phyloP scores from a whole-genome alignment of 768 basidiomycete species.

The Albatrellus ellisii region DNA sequence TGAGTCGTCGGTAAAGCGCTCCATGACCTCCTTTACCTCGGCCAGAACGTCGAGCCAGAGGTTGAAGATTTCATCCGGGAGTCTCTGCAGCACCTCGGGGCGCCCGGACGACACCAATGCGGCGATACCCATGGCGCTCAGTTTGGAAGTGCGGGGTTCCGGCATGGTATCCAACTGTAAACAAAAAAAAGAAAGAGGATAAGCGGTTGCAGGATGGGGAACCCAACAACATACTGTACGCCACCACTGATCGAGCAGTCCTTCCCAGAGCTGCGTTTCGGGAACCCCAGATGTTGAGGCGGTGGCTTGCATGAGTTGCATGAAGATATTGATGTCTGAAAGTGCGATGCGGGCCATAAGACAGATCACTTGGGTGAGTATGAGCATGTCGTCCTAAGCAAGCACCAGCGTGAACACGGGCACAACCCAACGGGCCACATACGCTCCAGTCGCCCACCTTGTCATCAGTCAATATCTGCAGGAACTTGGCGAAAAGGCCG shows the following conservation, averaged over 20 bases:
- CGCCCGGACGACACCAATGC: conserved; percentile 63
- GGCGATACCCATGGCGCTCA: conserved; percentile 74
- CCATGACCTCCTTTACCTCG: conserved; percentile 65
- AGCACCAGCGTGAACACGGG: background rate
- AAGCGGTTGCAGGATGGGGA: background rate
- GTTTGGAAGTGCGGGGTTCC: conserved; percentile 72
- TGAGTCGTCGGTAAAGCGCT: conserved; percentile 17
- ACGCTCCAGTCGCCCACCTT: conserved; percentile 31
- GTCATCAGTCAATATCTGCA: conserved; percentile 49
- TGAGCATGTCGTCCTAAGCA: conserved; percentile 25
- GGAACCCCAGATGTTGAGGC: conserved; percentile 32
- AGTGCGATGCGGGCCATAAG: conserved; percentile 65
- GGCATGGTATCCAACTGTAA: conserved; percentile 83
- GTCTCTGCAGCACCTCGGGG: conserved; percentile 54
- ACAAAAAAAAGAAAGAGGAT: conserved; percentile 1
- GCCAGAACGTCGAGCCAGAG: conserved; percentile 84
- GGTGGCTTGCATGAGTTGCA: conserved; percentile 54
- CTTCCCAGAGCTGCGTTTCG: conserved; percentile 48
- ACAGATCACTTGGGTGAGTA: conserved; percentile 59
- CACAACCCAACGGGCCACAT: background rate
- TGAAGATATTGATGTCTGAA: conserved; percentile 51
- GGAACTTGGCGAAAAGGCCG: conserved; percentile 52
- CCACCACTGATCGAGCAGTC: conserved; percentile 72
- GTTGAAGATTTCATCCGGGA: conserved; percentile 69
- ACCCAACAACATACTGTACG: conserved; percentile 38